Base-by-base conservation (phyloP, 192 early-diverging fungal species). In the Coemansia sp. region DNA sequence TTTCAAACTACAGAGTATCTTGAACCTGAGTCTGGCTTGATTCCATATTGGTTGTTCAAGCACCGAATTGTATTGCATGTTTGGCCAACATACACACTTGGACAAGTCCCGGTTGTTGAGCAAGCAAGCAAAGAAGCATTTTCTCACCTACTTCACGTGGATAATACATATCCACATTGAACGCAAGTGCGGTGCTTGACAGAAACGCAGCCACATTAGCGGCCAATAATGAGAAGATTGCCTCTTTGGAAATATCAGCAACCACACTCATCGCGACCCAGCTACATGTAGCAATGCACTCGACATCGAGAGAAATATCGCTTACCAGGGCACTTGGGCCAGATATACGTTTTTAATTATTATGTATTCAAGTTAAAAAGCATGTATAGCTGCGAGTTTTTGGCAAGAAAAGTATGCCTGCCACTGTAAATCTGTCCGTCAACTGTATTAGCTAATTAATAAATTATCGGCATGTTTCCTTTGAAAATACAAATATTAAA, bases 41-140 rank as follows among this genome's bases (percentile, higher is more conserved):
- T 24, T 74, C 67, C 94, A 98, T 96, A 76, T 94, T 95, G 15
- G 96, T 94, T 0, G 92, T 94, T 19, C 92, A 83, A 0, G 94
- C 92, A 4, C 94, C 96, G 85, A 98, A 98, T 73, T 97, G 96
- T 47, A 98, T 92, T 2, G 96, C 94, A 17, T 93, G 80, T 68
- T 98, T 98, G 11, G 78, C 82, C 86, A 90, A 65, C 90, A 87
- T 19, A 66, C 73, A 55, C 70, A 84, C 39, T 19, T 37, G 47
- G 5, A 52, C 38, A 22, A 97, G 82, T 1, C 91, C 90, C n/a
- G 96, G 75, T n/a, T 84, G 72, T 12, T 47, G 27, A 14, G 91
- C 92, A 12, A 92, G 70, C 75, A 88, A 84, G 17, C 94, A 71
- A 57, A 98, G 70, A 14, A 97, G 63, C 29, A 94, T 63, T 74